Evolutionary conservation across 768 basidiomycete genomes (phyloP).

Genomic region (Suillus placidus): DNA sequence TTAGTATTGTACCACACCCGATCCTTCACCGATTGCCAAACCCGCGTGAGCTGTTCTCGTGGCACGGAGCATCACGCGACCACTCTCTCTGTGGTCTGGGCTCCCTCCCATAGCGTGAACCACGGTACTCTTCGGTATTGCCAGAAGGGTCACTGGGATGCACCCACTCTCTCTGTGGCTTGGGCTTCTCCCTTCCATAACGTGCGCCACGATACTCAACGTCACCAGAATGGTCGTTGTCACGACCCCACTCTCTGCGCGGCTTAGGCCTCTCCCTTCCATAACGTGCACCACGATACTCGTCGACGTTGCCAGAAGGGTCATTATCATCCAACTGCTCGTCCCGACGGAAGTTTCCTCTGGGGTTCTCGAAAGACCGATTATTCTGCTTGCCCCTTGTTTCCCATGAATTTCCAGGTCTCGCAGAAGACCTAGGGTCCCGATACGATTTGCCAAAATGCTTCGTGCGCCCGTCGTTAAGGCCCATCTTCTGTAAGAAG

Average conservation of each 20-base stretch:
- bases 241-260: neutral
- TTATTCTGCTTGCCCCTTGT: slow-evolving; percentile 6
- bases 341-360: neutral
- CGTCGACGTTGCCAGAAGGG: neutral
- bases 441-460: slow-evolving; percentile 17
- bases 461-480: slow-evolving; percentile 32
- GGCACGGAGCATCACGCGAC: neutral
- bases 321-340: neutral
- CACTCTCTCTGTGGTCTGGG: neutral
- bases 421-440: neutral
- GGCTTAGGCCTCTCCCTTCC: neutral
- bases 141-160: slow-evolving; percentile 5
- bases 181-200: neutral
- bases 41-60: neutral
- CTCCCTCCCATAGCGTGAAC: slow-evolving; percentile 6
- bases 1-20: neutral
- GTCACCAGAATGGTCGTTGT: neutral
- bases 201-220: slow-evolving; percentile 5
- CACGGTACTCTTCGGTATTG: neutral
- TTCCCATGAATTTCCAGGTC: slow-evolving; percentile 9
- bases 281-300: slow-evolving; percentile 12
- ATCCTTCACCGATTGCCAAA: neutral
- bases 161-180: neutral
- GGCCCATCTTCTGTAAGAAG: slow-evolving; percentile 49
- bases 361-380: neutral